These are phyloP conservation scores for Trichosporon coremiiforme DNA, from an alignment of 1,284 basidiomycete genomes.

Conservation along the genomic window DNA sequence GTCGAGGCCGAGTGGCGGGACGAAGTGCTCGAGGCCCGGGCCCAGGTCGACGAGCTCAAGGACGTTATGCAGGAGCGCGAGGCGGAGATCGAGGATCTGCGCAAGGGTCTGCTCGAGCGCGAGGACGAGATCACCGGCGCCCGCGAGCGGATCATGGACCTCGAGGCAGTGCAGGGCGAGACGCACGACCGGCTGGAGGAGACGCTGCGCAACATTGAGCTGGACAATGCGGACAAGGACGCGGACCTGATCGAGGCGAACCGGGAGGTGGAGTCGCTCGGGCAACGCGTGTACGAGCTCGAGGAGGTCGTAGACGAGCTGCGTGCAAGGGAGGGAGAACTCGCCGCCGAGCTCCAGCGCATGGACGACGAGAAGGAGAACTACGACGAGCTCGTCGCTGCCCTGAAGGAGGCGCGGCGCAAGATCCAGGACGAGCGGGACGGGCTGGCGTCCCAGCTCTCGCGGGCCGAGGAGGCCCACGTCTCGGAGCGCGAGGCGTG, in stretches of 20 bases:
- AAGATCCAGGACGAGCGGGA: constrained; percentile 60
- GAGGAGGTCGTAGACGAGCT: constrained; percentile 64
- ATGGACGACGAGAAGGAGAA: constrained; percentile 65
- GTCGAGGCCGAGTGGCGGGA: constrained; percentile 53
- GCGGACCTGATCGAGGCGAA: constrained; percentile 61
- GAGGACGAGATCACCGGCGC: constrained; percentile 45
- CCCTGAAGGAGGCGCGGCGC: constrained; percentile 71
- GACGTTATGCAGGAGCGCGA: constrained; percentile 51
- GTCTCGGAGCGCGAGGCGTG: constrained; percentile 48
- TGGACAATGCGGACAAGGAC: constrained; percentile 53
- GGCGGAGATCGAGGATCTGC: constrained; percentile 45
- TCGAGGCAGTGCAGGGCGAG: constrained; percentile 48
- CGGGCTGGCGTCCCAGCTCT: constrained; percentile 68
- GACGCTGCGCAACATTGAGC: constrained; percentile 50
- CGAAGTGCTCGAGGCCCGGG: constrained; percentile 51
- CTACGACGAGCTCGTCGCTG: constrained; percentile 68
- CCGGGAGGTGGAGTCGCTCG: constrained; percentile 66
- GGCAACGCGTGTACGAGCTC: constrained; percentile 55
- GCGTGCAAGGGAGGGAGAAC: constrained; percentile 63
- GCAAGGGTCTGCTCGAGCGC: constrained; percentile 43
- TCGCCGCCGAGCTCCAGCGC: constrained; percentile 57
- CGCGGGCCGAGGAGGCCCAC: constrained; percentile 59
- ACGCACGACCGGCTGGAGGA: constrained; percentile 52
- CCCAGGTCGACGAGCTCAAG: constrained; percentile 53
- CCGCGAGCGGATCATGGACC: constrained; percentile 45